Conservation (phyloP, 345 rosid species). For the Pistacia integerrima region DNA sequence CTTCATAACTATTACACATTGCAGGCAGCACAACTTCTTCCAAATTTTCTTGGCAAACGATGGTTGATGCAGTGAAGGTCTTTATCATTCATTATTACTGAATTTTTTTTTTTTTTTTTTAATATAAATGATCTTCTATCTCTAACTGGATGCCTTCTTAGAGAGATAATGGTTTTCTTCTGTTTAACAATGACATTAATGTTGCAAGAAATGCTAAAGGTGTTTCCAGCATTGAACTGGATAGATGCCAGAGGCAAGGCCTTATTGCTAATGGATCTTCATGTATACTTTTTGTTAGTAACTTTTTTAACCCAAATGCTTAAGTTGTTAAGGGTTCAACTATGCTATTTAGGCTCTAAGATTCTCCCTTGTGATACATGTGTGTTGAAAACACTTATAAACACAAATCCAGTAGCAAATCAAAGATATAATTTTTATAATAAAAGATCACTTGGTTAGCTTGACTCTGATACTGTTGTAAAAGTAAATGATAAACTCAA, state of each 20-base stretch:
- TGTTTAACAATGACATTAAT: background rate
- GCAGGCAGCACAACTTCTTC: constrained; percentile 37
- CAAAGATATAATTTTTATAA: too few relatives aligned
- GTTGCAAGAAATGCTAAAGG: background rate
- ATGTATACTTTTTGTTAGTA: background rate
- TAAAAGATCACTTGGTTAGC: background rate
- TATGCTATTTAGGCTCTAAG: background rate
- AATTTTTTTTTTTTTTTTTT: background rate
- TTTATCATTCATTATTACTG: constrained; percentile 9
- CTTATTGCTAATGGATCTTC: background rate
- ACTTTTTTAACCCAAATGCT: background rate
- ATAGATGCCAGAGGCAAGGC: constrained; percentile 2
- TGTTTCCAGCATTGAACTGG: constrained; percentile 6
- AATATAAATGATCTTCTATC: background rate
- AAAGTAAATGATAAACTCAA: background rate
- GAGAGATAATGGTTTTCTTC: background rate
- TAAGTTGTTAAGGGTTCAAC: background rate
- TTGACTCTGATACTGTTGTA: background rate
- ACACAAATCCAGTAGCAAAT: background rate
- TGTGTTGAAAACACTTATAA: background rate
- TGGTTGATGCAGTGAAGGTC: constrained; percentile 73
- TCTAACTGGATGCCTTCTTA: constrained; percentile 5
- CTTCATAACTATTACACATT: constrained; percentile 10
- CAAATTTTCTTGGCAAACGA: constrained; percentile 49
- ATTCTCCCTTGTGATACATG: background rate